phyloP scores from a whole-genome alignment of 257 asterid species.

The Forsythia viridissima region DNA sequence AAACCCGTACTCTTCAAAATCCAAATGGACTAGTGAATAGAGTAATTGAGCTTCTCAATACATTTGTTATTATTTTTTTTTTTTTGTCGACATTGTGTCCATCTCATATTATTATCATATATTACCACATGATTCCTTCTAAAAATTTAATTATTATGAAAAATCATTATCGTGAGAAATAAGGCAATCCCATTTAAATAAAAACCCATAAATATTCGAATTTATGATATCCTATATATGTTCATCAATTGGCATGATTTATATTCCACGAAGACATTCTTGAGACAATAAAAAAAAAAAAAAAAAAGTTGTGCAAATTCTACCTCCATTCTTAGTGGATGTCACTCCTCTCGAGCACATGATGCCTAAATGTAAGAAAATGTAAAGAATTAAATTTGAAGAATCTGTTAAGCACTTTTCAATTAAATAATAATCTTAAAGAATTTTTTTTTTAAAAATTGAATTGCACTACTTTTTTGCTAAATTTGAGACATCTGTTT shows the following conservation, averaged over 20 bases:
- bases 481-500: neutral
- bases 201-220: neutral
- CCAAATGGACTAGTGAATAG: too few relatives aligned
- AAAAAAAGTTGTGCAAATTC: constrained; percentile 10
- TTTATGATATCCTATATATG: neutral
- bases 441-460: neutral
- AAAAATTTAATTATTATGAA: too few relatives aligned
- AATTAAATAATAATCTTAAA: neutral
- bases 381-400: constrained; percentile 3
- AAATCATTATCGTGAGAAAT: neutral
- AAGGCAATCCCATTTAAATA: neutral
- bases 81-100: too few relatives aligned
- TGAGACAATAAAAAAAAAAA: neutral
- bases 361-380: constrained; percentile 20
- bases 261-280: neutral
- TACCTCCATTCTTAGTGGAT: neutral
- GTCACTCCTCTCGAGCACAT: constrained; percentile 18
- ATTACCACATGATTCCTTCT: too few relatives aligned
- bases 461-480: neutral
- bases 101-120: too few relatives aligned
- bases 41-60: too few relatives aligned
- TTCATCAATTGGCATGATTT: neutral
- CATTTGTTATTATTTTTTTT: too few relatives aligned
- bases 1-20: too few relatives aligned
- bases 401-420: neutral